A percentile compares a stretch with the other conserved stretches of the same genome.
phyloP scores from a whole-genome alignment of 371 early-diverging fungal species.

The Rhizopus sp. region DNA sequence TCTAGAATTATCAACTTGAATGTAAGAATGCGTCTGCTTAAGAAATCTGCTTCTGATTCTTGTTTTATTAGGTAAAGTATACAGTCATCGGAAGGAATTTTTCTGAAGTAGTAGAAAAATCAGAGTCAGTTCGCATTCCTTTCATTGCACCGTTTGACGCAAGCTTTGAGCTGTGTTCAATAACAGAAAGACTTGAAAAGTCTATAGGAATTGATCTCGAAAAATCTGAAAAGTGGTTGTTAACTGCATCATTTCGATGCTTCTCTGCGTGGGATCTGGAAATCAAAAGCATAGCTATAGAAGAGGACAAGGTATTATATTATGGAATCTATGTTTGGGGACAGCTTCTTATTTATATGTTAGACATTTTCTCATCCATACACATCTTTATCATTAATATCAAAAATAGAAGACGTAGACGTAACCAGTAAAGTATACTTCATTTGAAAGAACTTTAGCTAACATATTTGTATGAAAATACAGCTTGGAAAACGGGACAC shows the following conservation, averaged over 20 bases:
- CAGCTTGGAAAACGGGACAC: slow-evolving; percentile 47
- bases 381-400: slow-evolving; percentile 26
- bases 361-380: slow-evolving; percentile 7
- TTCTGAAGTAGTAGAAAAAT: slow-evolving; percentile 41
- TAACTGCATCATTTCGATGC: slow-evolving; percentile 46
- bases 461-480: not conserved
- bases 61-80: slow-evolving; percentile 19
- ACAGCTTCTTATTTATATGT: not conserved
- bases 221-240: slow-evolving; percentile 37
- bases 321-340: not conserved
- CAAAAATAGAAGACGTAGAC: slow-evolving; percentile 22
- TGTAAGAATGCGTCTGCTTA: slow-evolving; percentile 20
- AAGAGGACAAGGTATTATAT: slow-evolving; percentile 28
- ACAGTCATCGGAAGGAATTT: slow-evolving; percentile 13
- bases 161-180: slow-evolving; percentile 39
- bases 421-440: slow-evolving; percentile 18
- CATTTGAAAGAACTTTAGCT: not conserved
- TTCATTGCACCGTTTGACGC: slow-evolving; percentile 55
- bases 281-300: slow-evolving; percentile 36
- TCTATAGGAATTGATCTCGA: slow-evolving; percentile 32
- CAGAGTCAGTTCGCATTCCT: slow-evolving; percentile 47
- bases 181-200: slow-evolving; percentile 26
- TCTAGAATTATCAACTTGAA: slow-evolving; percentile 35
- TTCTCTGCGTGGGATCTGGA: slow-evolving; percentile 53
- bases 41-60: not conserved